Evolutionary conservation across 345 rosid species (phyloP).

Genomic region (Camelina sativa): DNA sequence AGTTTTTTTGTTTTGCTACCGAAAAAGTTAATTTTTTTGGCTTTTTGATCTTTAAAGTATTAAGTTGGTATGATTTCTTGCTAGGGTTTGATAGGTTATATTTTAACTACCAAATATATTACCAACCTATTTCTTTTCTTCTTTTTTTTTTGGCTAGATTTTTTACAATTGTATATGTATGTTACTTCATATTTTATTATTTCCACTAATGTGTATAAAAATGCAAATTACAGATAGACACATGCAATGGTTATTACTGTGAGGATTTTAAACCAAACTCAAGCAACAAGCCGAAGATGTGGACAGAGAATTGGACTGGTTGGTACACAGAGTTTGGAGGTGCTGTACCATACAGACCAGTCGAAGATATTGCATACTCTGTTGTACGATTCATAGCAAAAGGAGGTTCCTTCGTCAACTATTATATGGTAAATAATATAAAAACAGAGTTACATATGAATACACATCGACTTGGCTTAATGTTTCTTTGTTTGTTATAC

Average conservation of each 20-base stretch:
- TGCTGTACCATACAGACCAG: slow-evolving; percentile 75
- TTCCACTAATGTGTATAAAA: neutral
- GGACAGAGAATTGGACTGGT: slow-evolving; percentile 97
- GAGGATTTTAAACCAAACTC: slow-evolving; percentile 70
- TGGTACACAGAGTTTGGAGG: slow-evolving; percentile 85
- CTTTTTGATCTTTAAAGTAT: neutral
- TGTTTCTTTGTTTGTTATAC: neutral
- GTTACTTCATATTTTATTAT: too few relatives aligned
- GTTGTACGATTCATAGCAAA: slow-evolving; percentile 81
- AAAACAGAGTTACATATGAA: slow-evolving; percentile 18
- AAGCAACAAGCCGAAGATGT: slow-evolving; percentile 79
- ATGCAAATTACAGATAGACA: slow-evolving; percentile 60
- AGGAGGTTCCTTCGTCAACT: slow-evolving; percentile 80
- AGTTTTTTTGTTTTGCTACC: neutral
- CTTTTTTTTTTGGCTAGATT: too few relatives aligned
- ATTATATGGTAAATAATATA: slow-evolving; percentile 69
- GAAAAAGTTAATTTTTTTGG: neutral
- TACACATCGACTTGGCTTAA: neutral
- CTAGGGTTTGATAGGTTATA: too few relatives aligned
- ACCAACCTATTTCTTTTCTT: too few relatives aligned
- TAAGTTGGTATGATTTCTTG: too few relatives aligned
- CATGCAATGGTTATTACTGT: slow-evolving; percentile 94
- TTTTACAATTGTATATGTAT: too few relatives aligned
- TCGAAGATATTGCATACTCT: slow-evolving; percentile 81
- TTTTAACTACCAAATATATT: too few relatives aligned